Evolutionary conservation across 352 stramenopile genomes (phyloP), one percentile per base, ranked within the genome.

Genomic region (Phytophthora hibernalis): DNA sequence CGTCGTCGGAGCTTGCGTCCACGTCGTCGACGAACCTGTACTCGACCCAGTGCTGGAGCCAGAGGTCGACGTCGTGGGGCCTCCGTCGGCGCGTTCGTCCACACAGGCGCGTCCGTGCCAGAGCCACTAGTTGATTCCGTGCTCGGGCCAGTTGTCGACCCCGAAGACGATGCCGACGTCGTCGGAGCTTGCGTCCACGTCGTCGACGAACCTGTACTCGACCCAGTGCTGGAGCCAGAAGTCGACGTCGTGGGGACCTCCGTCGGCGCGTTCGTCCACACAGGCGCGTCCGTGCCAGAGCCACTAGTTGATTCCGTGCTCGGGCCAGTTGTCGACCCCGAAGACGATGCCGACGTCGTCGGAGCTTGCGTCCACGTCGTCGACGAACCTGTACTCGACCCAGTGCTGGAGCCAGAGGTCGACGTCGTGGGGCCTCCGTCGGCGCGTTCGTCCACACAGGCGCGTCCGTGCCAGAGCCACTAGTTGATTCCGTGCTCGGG

Each of bases 241-340:
- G 20, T 48, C 31, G 22, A 30, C 3, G 59, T 52, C 10, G 54
- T 61, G 18, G 59, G 59, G 7, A 37, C 33, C 8, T 53, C 22
- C 24, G 63, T 61, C 16, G 62, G 54, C 3, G 49, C 38, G 12
- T 65, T 21, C 2, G 62, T 71, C 33, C 30, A 45, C n/a, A 48
- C 38, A 11, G 53, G 53, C 33, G 3, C 12, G 51, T 50, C 42
- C 20, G 62, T 31, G 42, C 22, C 24, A 28, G 24, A 28, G 24
- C 24, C 24, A 28, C 24, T 28, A 28, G 3, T 28, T 2, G 24
- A 28, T 28, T 28, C 3, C 24, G 24, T 28, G 24, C 24, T 28
- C 24, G 24, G 24, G 24, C 24, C 24, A 28, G 24, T 28, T 28
- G 24, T 50, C 20, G 53, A 45, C n/a, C 53, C 16, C 2, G 61